Percentiles rank a stretch among this genome's conserved stretches.
These are phyloP conservation scores for Boeremia lycopersici DNA, from an alignment of 2,329 filamentous ascomycete genomes.

Conservation along the genomic window DNA sequence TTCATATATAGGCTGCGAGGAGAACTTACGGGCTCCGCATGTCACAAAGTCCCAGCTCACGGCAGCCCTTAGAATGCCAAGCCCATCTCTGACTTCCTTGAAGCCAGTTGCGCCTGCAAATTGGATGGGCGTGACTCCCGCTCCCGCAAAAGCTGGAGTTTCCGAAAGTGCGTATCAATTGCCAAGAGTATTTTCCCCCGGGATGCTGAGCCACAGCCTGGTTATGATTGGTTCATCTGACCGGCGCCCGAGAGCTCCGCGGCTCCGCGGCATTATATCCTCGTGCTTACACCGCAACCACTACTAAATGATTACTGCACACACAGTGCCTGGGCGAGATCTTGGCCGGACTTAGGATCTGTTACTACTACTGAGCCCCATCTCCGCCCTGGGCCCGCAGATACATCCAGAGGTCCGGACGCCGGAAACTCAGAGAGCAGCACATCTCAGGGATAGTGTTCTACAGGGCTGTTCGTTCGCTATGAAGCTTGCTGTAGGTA, in stretches of 20 bases:
- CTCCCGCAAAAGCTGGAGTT: background rate
- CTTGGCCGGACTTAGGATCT: constrained; percentile 1
- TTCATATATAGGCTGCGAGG: background rate
- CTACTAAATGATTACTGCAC: background rate
- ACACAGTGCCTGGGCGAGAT: background rate
- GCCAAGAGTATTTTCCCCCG: background rate
- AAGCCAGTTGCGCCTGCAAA: background rate
- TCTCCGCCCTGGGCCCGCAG: background rate
- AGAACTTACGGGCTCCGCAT: background rate
- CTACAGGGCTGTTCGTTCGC: background rate
- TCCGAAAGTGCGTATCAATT: constrained; percentile 3
- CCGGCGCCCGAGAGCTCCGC: background rate
- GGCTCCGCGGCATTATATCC: background rate
- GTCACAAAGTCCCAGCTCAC: background rate
- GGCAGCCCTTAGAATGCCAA: background rate
- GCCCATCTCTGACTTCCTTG: background rate
- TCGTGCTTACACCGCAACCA: background rate
- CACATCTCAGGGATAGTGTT: background rate
- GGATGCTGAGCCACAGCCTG: background rate
- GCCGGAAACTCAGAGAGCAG: background rate
- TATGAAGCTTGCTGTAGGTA: constrained; percentile 23
- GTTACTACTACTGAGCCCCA: background rate
- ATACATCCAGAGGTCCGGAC: background rate
- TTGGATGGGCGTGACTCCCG: background rate
- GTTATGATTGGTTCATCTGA: background rate